Conservation (phyloP, 306 rosid genomes). For the Sindora glabra region DNA sequence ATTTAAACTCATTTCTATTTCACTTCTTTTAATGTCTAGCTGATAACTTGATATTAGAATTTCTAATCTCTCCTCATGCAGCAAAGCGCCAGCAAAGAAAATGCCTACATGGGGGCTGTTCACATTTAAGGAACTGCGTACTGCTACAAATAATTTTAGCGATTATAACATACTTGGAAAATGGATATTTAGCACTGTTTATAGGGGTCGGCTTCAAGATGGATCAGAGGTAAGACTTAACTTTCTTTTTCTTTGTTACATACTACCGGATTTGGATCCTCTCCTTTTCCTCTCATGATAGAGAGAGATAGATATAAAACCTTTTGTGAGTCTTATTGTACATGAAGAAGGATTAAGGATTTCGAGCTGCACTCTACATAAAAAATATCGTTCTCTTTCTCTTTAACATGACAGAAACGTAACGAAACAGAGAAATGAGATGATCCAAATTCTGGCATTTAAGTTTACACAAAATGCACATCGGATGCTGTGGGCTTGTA, state of each 20-base stretch:
- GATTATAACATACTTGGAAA: conserved; percentile 98
- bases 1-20: neutral
- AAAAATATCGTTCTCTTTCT: too few relatives aligned
- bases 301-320: too few relatives aligned
- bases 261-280: neutral
- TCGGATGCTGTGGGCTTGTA: neutral
- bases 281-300: neutral
- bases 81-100: conserved; percentile 73
- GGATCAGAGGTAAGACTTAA: conserved; percentile 75
- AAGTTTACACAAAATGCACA: too few relatives aligned
- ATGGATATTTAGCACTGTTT: conserved; percentile 94
- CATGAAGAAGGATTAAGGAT: too few relatives aligned
- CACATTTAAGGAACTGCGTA: conserved; percentile 83
- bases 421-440: too few relatives aligned
- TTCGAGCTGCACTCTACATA: too few relatives aligned
- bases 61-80: conserved; percentile 27
- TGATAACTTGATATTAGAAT: conserved; percentile 23
- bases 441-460: too few relatives aligned
- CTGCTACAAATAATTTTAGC: conserved; percentile 93
- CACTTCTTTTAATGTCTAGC: neutral
- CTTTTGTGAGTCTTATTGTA: neutral
- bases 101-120: conserved; percentile 82
- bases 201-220: conserved; percentile 99
- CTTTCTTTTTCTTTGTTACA: neutral
- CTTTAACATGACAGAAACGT: too few relatives aligned